Conservation (phyloP, 495 filamentous ascomycete species). For the Hypomontagnella monticulosa region DNA sequence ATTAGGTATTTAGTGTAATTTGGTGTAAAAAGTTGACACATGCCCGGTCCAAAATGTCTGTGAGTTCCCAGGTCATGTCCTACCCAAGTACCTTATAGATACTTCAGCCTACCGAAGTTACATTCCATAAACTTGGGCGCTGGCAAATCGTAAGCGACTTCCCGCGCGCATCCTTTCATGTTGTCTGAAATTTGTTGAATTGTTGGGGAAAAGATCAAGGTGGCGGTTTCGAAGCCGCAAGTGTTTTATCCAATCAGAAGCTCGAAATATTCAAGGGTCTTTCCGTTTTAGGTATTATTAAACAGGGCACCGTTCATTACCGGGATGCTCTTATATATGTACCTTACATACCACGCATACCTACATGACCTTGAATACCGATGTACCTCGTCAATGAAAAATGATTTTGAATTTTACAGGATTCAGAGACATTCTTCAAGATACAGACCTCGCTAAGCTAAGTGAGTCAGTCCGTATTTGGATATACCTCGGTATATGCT, state of each 20-base stretch:
- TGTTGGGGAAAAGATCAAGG: constrained; percentile 46
- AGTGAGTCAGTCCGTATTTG: too few relatives aligned
- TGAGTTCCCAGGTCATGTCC: constrained; percentile 4
- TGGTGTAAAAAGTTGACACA: background rate
- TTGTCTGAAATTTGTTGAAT: constrained; percentile 49
- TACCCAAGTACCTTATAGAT: constrained; percentile 26
- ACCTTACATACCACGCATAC: too few relatives aligned
- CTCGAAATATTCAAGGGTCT: constrained; percentile 21
- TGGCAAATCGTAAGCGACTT: constrained; percentile 14
- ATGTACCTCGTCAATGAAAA: too few relatives aligned
- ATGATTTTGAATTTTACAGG: too few relatives aligned
- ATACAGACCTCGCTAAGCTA: too few relatives aligned
- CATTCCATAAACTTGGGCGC: constrained; percentile 1
- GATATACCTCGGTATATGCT: too few relatives aligned
- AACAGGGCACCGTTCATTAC: constrained; percentile 20
- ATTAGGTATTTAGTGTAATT: constrained; percentile 13
- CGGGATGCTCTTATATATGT: too few relatives aligned
- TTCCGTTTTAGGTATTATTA: constrained; percentile 40
- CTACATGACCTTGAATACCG: too few relatives aligned
- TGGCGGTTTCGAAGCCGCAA: constrained; percentile 39
- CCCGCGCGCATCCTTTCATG: constrained; percentile 22
- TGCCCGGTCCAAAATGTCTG: background rate
- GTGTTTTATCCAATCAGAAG: constrained; percentile 34
- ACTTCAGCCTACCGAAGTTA: constrained; percentile 1
- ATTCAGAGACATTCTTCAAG: too few relatives aligned